Percentiles rank a stretch among this genome's conserved stretches.
Evolutionary conservation across 768 basidiomycete species (phyloP).

Genomic region (Collybia nuda): DNA sequence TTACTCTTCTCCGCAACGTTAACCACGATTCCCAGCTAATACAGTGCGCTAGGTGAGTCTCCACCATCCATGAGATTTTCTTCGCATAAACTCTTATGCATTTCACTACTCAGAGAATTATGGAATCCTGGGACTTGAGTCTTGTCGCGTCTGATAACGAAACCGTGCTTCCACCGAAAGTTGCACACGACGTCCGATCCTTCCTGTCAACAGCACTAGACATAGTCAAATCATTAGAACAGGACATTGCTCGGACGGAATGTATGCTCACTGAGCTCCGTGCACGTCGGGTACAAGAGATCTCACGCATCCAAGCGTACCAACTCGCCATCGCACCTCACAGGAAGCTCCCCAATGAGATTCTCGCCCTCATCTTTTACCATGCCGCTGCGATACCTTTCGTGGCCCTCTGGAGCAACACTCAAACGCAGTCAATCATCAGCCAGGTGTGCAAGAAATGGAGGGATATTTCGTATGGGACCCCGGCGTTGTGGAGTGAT

Average conservation of each 20-base stretch:
- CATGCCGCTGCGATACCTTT: not conserved
- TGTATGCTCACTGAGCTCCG: not conserved
- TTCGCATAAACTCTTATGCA: too few species aligned
- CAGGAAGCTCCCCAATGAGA: slow-evolving; percentile 1
- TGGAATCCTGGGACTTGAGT: too few species aligned
- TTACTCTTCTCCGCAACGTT: too few species aligned
- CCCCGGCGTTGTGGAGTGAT: not conserved
- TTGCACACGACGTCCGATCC: too few species aligned
- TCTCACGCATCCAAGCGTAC: not conserved
- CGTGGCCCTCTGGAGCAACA: not conserved
- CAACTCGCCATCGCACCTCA: slow-evolving; percentile 1
- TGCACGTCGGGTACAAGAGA: not conserved
- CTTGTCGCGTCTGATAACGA: too few species aligned
- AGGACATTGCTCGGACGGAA: not conserved
- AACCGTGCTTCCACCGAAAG: too few species aligned
- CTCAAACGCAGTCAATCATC: not conserved
- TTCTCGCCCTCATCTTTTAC: not conserved
- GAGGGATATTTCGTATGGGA: not conserved
- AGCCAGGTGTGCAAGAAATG: not conserved
- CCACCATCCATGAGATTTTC: too few species aligned
- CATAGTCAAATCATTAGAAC: not conserved
- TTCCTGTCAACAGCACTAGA: too few species aligned
- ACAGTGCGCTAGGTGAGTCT: too few species aligned
- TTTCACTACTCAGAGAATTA: too few species aligned
- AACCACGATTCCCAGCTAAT: too few species aligned